phyloP scores from a whole-genome alignment of 2,329 filamentous ascomycete species.

The Pseudonectria buxi region DNA sequence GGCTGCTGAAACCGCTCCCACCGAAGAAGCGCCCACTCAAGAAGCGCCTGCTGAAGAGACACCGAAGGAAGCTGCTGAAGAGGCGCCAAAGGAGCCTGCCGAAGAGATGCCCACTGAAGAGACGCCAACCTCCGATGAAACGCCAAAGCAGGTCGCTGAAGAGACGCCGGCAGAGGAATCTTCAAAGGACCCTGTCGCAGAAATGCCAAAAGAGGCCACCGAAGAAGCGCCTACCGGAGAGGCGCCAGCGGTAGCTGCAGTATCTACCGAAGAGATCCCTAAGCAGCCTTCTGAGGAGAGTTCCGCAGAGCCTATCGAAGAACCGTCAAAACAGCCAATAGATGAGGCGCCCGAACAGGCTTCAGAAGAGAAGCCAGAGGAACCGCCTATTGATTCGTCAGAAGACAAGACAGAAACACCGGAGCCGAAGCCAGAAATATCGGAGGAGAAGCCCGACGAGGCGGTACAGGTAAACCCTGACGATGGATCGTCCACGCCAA shows the following conservation, averaged over 20 bases:
- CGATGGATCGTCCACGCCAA: background rate
- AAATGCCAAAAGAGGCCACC: background rate
- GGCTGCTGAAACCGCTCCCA: background rate
- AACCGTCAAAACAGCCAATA: background rate
- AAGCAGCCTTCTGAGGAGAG: background rate
- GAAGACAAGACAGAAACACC: constrained; percentile 3
- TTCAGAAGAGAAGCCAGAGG: no score
- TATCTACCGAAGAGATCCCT: no score
- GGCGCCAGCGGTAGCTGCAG: background rate
- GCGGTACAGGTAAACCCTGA: constrained; percentile 1
- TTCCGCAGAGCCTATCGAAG: no score
- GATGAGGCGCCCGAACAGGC: constrained; percentile 1
- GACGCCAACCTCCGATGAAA: background rate
- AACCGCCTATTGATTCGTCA: background rate
- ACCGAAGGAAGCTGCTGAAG: constrained; percentile 1
- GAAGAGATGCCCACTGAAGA: background rate
- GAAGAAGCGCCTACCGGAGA: constrained; percentile 5
- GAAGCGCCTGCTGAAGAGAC: constrained; percentile 3
- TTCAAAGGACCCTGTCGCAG: background rate
- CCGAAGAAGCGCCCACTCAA: background rate
- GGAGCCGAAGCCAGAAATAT: background rate
- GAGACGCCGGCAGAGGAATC: background rate
- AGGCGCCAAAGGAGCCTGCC: background rate
- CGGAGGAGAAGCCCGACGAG: constrained; percentile 2
- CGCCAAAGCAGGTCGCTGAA: constrained; percentile 1